Evolutionary conservation across 2,329 filamentous ascomycete species (phyloP).

Genomic region (Gnomoniopsis sp.): DNA sequence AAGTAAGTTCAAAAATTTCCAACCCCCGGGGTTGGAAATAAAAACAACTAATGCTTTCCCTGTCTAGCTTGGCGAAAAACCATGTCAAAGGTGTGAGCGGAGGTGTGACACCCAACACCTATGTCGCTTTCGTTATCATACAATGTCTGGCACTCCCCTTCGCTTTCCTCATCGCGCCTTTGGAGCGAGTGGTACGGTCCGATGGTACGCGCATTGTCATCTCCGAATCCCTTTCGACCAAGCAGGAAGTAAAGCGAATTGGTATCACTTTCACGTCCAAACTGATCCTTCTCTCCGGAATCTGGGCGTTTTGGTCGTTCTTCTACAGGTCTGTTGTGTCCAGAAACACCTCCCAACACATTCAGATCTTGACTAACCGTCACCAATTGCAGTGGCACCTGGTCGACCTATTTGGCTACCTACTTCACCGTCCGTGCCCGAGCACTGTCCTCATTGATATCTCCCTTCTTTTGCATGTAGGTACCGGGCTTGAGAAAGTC

Average conservation of each 20-base stretch:
- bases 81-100: slow-evolving; percentile 31
- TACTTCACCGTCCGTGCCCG: slow-evolving; percentile 42
- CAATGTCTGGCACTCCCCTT: slow-evolving; percentile 43
- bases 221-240: slow-evolving; percentile 36
- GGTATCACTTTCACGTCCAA: slow-evolving; percentile 34
- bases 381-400: slow-evolving; percentile 32
- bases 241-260: slow-evolving; percentile 37
- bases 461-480: slow-evolving; percentile 47
- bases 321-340: slow-evolving; percentile 33
- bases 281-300: slow-evolving; percentile 34
- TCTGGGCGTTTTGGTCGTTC: slow-evolving; percentile 45
- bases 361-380: background rate
- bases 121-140: slow-evolving; percentile 44
- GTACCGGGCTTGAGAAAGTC: slow-evolving; percentile 19
- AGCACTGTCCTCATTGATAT: slow-evolving; percentile 41
- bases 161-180: slow-evolving; percentile 41
- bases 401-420: slow-evolving; percentile 41
- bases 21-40: background rate
- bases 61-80: slow-evolving; percentile 32
- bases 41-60: background rate
- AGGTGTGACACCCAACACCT: slow-evolving; percentile 41
- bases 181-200: slow-evolving; percentile 41
- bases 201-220: slow-evolving; percentile 41
- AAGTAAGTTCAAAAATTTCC: slow-evolving; percentile 32
- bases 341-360: background rate